Conservation (phyloP, 305 asterid species). For the Fraxinus velutina region DNA sequence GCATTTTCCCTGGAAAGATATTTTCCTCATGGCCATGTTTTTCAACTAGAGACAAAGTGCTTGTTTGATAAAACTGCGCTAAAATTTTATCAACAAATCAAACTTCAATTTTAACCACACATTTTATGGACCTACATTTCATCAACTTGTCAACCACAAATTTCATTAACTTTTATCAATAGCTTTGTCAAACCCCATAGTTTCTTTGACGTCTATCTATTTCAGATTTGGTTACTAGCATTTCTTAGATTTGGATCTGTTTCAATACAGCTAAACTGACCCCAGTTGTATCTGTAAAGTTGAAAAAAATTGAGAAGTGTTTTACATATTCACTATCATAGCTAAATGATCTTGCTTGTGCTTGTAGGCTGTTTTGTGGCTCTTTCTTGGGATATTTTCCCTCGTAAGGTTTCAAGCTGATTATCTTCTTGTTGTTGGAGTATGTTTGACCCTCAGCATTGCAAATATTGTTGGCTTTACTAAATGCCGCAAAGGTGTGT, state of each 20-base stretch:
- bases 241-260: background rate
- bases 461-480: conserved; percentile 96
- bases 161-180: background rate
- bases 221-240: background rate
- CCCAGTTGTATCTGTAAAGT: background rate
- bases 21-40: background rate
- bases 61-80: background rate
- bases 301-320: background rate
- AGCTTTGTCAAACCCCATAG: background rate
- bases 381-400: conserved; percentile 81
- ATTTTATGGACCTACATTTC: background rate
- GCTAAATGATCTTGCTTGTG: conserved; percentile 10
- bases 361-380: conserved; percentile 81
- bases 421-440: conserved; percentile 90
- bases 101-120: background rate
- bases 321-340: background rate
- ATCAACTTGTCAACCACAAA: background rate
- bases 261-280: background rate
- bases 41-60: background rate
- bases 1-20: background rate
- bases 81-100: background rate
- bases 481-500: conserved; percentile 79
- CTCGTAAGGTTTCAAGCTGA: conserved; percentile 91
- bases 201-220: background rate
- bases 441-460: conserved; percentile 86